Evolutionary conservation across 129 eudicot genomes (phyloP), one percentile per base, ranked within the genome.

Genomic region (Scalesia atractyloides): DNA sequence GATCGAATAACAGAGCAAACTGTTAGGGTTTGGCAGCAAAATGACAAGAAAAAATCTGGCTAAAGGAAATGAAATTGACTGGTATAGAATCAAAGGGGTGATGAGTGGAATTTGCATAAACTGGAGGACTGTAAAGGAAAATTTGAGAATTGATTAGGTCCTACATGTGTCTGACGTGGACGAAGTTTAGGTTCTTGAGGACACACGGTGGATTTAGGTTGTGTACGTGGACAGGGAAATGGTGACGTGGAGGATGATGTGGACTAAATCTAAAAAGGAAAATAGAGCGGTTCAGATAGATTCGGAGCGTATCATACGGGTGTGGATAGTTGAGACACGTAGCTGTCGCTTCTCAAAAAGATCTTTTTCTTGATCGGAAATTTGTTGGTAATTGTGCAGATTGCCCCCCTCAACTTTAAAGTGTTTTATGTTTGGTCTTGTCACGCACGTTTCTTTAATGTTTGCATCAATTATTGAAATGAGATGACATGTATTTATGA

Each of bases 101-200:
- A 48, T 52, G 63, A 70, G 30, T 18, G 43, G 66, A 75, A 50
- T 7, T 0, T 8, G 7, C 7, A 43, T 70, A 54, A 66, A 70
- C 46, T 33, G n/a, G 66, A 81, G 77, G 83, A 68, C 65, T 66
- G n/a, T 13, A 5, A 49, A 61, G 33, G 43, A 58, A 74, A 72
- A 82, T 76, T 39, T 7, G 44, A 26, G 33, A 26, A 1, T 49
- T 58, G 18, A 8, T 13, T 24, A 19, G 34, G 15, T 61, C 76
- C 69, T 37, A 48, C 76, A 10, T 65, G 83, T 46, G 17, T 72
- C 34, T 84, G 80, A 78, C 84, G 57, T 79, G 88, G 79, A 78
- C 18, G 15, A 70, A 59, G 6, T 67, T 63, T 66, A 71, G 85
- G 86, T 33, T 43, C 9, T 36, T 0, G 7, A 17, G 7, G 11